Evolutionary conservation across 352 stramenopile species (phyloP), one percentile per base, ranked within the genome.

Genomic region (Phytopythium kandeliae): DNA sequence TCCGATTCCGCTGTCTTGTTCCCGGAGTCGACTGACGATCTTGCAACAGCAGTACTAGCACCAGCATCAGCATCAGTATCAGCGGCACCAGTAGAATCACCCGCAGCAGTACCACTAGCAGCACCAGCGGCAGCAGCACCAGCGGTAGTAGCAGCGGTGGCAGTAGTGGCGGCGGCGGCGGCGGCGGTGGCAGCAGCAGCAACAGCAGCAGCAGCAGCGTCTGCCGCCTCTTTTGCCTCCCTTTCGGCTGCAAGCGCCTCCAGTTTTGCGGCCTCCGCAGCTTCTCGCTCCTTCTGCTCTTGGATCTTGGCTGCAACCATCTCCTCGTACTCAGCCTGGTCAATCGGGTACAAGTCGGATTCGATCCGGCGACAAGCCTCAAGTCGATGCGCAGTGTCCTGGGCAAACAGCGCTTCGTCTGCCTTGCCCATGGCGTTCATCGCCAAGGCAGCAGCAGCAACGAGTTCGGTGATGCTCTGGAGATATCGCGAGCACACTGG

Each of bases 401-500:
- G 72, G 48, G 60, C 54, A 45, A 89, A 89, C 12, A 89, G 55
- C 9, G 63, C 48, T 22, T 86, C 73, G 0, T 67, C 75, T 13
- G 67, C 57, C 21, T 74, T 45, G 1, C 77, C 77, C n/a, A 86
- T 59, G 10, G 71, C 61, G 45, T 64, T 72, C 45, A 85, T 74
- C 13, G 75, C 79, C 21, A 92, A 67, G 1, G 73, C 78, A 42
- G 71, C 71, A 35, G 78, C 75, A 13, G 85, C 76, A n/a, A 92
- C 73, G 8, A 96, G 62, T 51, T 96, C 86, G 5, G 86, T 58
- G 15, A 96, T 67, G 41, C 78, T 86, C 72, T 96, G 83, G 6
- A 96, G 63, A 43, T 95, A 94, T 41, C 85, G 83, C 3, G 83
- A 93, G 40, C 68, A 86, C 15, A 96, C 76, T 0, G 85, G 83